These are phyloP conservation scores for Lolium multiflorum DNA, from an alignment of 176 grass and related monocot genomes.

Conservation along the genomic window DNA sequence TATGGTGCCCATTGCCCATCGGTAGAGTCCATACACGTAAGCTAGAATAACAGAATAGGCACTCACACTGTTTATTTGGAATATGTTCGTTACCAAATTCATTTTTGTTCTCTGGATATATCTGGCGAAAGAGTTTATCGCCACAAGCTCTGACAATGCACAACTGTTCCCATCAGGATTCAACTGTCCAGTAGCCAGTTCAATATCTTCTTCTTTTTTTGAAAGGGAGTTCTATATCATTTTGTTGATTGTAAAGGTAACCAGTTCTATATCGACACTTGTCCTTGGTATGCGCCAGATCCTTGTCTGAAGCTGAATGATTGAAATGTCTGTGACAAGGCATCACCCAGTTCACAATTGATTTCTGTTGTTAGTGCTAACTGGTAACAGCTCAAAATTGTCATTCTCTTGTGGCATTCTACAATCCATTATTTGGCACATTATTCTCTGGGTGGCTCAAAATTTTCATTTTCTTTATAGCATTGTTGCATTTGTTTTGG, in stretches of 20 bases:
- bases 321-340: constrained; percentile 25
- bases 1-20: constrained; percentile 22
- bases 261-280: background rate
- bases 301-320: constrained; percentile 17
- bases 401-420: background rate
- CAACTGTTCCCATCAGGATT: background rate
- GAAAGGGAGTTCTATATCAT: background rate
- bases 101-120: background rate
- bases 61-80: background rate
- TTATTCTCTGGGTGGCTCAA: background rate
- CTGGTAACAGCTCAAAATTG: background rate
- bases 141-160: background rate
- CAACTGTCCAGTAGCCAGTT: background rate
- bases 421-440: background rate
- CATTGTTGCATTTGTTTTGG: too few relatives aligned
- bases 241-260: background rate
- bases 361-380: background rate
- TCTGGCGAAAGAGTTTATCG: background rate
- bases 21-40: background rate
- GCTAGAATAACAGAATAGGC: constrained; percentile 3
- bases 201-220: too few relatives aligned
- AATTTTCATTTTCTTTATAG: too few relatives aligned
- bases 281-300: background rate
- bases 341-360: background rate
- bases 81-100: background rate